Conservation (phyloP, 805 yeast genomes). For the Wickerhamomyces chaumierensis region DNA sequence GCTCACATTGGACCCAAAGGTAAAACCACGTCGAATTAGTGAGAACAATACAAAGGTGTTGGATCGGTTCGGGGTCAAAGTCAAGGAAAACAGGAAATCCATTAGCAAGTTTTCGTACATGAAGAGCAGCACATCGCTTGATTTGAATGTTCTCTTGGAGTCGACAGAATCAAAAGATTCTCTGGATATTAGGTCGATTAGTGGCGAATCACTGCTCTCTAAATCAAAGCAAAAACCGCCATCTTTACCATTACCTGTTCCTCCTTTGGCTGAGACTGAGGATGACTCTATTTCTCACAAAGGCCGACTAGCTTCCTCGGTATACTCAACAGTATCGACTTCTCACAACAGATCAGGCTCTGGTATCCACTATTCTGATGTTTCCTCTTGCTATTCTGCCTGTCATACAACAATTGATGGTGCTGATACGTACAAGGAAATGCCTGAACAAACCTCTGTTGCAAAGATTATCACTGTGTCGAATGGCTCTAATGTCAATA, state of each 20-base stretch:
- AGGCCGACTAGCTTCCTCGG: too few relatives aligned
- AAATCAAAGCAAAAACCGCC: slow-evolving; percentile 16
- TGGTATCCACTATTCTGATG: not conserved
- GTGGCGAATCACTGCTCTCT: too few relatives aligned
- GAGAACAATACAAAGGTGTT: slow-evolving; percentile 12
- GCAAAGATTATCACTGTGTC: slow-evolving; percentile 17
- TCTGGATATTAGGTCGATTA: too few relatives aligned
- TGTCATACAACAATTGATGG: not conserved
- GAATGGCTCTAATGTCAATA: slow-evolving; percentile 17
- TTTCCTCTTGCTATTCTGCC: not conserved
- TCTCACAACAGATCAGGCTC: not conserved
- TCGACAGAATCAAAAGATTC: slow-evolving; percentile 6
- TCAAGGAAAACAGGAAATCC: slow-evolving; percentile 5
- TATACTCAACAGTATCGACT: too few relatives aligned
- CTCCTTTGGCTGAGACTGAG: too few relatives aligned
- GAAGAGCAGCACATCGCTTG: not conserved
- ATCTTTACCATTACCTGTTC: slow-evolving; percentile 1
- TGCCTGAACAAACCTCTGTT: slow-evolving; percentile 15
- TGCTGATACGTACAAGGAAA: slow-evolving; percentile 11
- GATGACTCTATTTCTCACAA: too few relatives aligned
- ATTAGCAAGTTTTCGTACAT: not conserved
- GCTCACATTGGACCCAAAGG: slow-evolving; percentile 17
- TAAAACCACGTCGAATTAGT: slow-evolving; percentile 9
- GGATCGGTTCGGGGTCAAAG: slow-evolving; percentile 14
- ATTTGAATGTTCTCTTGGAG: not conserved